Evolutionary conservation across 768 basidiomycete genomes (phyloP).

Genomic region (Boletus subparvulus): DNA sequence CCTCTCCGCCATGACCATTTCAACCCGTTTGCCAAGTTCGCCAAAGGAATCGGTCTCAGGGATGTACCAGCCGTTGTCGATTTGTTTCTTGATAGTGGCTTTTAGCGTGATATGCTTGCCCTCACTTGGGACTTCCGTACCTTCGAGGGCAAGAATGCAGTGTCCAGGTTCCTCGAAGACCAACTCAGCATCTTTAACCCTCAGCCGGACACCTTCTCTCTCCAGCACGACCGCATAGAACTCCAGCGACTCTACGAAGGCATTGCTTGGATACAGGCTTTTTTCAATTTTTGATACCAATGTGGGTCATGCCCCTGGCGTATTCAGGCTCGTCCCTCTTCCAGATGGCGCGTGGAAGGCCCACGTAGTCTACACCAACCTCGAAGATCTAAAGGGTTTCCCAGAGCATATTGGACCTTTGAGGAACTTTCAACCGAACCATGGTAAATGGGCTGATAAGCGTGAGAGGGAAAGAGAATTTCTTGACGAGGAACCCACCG

Average conservation of each 20-base stretch:
- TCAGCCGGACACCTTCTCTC: slow-evolving; percentile 20
- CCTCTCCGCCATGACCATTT: slow-evolving; percentile 7
- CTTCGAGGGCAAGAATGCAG: slow-evolving; percentile 43
- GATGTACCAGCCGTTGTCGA: slow-evolving; percentile 37
- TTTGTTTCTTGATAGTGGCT: slow-evolving; percentile 36
- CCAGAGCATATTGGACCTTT: slow-evolving; percentile 45
- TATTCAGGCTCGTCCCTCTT: slow-evolving; percentile 48
- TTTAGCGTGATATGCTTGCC: slow-evolving; percentile 62
- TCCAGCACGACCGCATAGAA: slow-evolving; percentile 18
- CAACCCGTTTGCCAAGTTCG: slow-evolving; percentile 38
- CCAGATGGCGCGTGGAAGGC: slow-evolving; percentile 46
- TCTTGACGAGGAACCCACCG: slow-evolving; percentile 46
- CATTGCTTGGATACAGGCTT: slow-evolving; percentile 43
- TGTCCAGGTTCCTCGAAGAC: slow-evolving; percentile 46
- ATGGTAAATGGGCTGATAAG: slow-evolving; percentile 32
- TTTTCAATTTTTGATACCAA: slow-evolving; percentile 46
- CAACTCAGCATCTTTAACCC: slow-evolving; percentile 36
- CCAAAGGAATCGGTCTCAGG: slow-evolving; percentile 31
- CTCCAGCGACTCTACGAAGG: slow-evolving; percentile 35
- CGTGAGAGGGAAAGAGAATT: slow-evolving; percentile 30
- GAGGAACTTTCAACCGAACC: slow-evolving; percentile 41
- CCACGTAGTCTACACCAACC: slow-evolving; percentile 47
- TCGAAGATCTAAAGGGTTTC: slow-evolving; percentile 49
- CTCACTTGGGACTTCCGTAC: slow-evolving; percentile 66
- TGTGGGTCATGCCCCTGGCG: slow-evolving; percentile 40